Evolutionary conservation across 2,329 filamentous ascomycete species (phyloP), one percentile per base, ranked within the genome.

Genomic region (Talaromyces verruculosus): DNA sequence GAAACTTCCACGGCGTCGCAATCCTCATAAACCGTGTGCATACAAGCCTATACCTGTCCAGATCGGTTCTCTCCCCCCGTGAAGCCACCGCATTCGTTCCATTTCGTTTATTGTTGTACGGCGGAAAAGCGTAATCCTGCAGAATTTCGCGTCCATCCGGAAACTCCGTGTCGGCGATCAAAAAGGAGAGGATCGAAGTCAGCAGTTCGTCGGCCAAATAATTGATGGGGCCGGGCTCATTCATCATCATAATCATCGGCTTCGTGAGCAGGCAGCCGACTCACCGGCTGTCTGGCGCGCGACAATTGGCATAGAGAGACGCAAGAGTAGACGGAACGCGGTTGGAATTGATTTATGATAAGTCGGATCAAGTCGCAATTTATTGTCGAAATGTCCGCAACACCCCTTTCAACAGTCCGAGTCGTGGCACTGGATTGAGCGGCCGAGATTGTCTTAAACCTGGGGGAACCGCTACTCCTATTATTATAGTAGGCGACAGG

Each of bases 1-100:
- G 68, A 63, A 80, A 80, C 66, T 76, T 78, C 63, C 73, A 75
- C 13, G 78, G 78, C 2, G 77, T 78, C 30, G 75, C 75, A 51
- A 80, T 77, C 37, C 75, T 76, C 72, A 75, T 75, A 70, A 80
- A 80, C 37, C 78, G 71, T 67, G 71, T 75, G 70, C 77, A 80
- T 37, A 79, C 76, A 30, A 80, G 76, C 66, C 78, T 71, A 69
- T 79, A 80, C 25, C 74, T 73, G 67, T 78, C 77, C 59, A 80
- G 68, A 63, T 80, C 78, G 19, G 74, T 73, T 22, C 64, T 63
- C 66, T 78, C 77, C 17, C 74, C 75, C 41, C 70, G 69, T 17
- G 63, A 37, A 43, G 35, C 55, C 30, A 47, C 62, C 19, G 51
- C 39, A 45, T 37, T 25, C 55, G 35, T 37, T 17, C 59, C 64